These are phyloP conservation scores for Globisporangium orthogonon DNA, from an alignment of 352 stramenopile genomes.

Conservation along the genomic window DNA sequence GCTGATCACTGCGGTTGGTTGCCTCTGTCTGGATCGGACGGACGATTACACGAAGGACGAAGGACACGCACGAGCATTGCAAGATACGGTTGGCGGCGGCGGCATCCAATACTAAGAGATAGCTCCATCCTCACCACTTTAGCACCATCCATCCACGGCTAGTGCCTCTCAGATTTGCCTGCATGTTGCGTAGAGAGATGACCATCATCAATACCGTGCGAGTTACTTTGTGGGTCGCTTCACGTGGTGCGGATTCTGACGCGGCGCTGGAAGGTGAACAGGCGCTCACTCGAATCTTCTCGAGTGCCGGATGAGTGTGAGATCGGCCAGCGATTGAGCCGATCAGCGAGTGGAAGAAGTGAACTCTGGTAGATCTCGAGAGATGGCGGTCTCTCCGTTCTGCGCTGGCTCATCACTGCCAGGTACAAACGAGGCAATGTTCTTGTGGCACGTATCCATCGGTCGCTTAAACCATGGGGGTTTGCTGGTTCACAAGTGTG, in stretches of 20 bases:
- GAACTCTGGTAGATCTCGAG: background rate
- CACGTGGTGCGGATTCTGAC: too few relatives aligned
- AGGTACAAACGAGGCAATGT: constrained; percentile 10
- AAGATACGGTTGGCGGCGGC: background rate
- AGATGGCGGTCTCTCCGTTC: constrained; percentile 20
- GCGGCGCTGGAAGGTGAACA: background rate
- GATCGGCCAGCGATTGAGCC: too few relatives aligned
- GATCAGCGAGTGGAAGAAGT: background rate
- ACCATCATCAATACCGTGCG: background rate
- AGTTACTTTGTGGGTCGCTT: background rate
- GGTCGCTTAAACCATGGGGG: background rate
- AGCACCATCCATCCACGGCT: background rate
- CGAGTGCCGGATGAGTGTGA: too few relatives aligned
- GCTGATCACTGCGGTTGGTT: too few relatives aligned
- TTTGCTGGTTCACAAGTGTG: constrained; percentile 32
- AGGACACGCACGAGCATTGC: background rate
- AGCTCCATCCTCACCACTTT: too few relatives aligned
- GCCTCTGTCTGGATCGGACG: too few relatives aligned
- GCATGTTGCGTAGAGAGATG: background rate
- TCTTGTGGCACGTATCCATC: background rate
- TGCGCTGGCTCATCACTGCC: constrained; percentile 16
- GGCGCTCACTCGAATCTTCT: background rate
- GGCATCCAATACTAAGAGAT: too few relatives aligned
- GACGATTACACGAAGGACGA: background rate
- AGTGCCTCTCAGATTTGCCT: background rate